Percentiles rank a stretch among this genome's conserved stretches.
Conservation (phyloP, 352 stramenopile species). For the Phytopythium kandeliae region DNA sequence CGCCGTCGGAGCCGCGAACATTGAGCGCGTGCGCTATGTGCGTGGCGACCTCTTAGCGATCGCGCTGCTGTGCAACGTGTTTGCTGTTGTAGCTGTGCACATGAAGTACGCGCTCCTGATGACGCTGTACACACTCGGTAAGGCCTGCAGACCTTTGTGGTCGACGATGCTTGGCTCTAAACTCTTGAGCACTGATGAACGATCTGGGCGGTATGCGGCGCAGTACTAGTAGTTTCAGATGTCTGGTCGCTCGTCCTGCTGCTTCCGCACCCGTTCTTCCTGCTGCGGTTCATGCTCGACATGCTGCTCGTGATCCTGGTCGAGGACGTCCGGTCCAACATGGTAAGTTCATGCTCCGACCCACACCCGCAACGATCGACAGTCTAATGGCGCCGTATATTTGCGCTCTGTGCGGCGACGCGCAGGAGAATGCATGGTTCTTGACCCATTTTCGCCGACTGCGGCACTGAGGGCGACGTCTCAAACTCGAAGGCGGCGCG, state of each 20-base stretch:
- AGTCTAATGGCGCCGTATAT: not conserved
- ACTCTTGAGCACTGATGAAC: no score
- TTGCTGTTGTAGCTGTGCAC: conserved; percentile 18
- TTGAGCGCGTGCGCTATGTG: conserved; percentile 24
- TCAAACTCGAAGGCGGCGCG: not conserved
- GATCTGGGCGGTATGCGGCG: not conserved
- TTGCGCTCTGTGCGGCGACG: not conserved
- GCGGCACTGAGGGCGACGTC: conserved; percentile 7
- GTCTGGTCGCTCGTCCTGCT: conserved; percentile 34
- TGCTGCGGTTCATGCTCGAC: conserved; percentile 53
- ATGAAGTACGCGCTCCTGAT: conserved; percentile 24
- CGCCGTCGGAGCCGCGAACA: conserved; percentile 11
- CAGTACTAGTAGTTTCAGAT: conserved; percentile 27
- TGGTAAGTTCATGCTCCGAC: conserved; percentile 23
- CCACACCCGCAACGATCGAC: not conserved
- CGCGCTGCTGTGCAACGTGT: conserved; percentile 20
- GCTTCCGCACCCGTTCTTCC: conserved; percentile 52
- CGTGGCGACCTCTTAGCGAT: conserved; percentile 24
- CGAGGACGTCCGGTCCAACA: conserved; percentile 29
- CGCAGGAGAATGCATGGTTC: conserved; percentile 54
- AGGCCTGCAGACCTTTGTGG: not conserved
- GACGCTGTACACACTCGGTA: conserved; percentile 43
- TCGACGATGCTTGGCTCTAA: no score
- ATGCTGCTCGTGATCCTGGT: conserved; percentile 34
- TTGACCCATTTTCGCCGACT: conserved; percentile 59